A percentile compares a stretch with the other conserved stretches of the same genome.
Evolutionary conservation across 169 alveolate genomes (phyloP).

Genomic region (Cryptosporidium sp.): DNA sequence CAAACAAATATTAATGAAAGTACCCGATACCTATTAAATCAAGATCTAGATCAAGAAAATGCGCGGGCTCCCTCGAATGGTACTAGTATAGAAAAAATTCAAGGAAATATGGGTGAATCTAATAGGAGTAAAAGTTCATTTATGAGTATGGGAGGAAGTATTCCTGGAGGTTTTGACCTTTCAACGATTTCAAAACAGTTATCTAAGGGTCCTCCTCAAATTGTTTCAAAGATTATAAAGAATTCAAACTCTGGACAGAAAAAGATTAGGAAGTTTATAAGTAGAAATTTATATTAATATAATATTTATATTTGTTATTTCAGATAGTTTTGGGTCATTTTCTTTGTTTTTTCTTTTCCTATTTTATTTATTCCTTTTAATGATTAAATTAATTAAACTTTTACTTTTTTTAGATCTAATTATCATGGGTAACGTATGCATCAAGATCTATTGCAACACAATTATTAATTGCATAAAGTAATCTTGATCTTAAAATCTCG

Average conservation of each 20-base stretch:
- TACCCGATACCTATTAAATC: not conserved
- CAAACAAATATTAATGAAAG: not conserved
- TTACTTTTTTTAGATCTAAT: not conserved
- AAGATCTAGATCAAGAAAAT: not conserved
- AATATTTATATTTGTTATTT: not conserved
- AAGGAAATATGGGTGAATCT: not conserved
- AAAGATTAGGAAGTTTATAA: constrained; percentile 5
- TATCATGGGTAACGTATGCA: constrained; percentile 87
- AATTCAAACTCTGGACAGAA: constrained; percentile 15
- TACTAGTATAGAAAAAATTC: not conserved
- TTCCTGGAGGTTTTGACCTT: not conserved
- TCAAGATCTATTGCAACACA: constrained; percentile 93
- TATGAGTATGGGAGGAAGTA: not conserved
- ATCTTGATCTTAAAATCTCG: constrained; percentile 86
- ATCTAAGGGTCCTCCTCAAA: constrained; percentile 13
- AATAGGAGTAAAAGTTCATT: not conserved
- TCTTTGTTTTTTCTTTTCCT: too few species aligned
- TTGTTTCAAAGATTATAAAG: constrained; percentile 48
- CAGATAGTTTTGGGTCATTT: too few species aligned
- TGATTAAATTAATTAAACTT: not conserved
- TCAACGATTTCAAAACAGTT: constrained; percentile 20
- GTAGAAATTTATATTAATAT: not conserved
- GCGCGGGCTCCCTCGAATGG: not conserved
- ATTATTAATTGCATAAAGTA: constrained; percentile 89
- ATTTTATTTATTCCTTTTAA: not conserved